Percentiles rank a stretch among this genome's conserved stretches.
Evolutionary conservation across 441 rosid species (phyloP).

Genomic region (Erodium moschatum): DNA sequence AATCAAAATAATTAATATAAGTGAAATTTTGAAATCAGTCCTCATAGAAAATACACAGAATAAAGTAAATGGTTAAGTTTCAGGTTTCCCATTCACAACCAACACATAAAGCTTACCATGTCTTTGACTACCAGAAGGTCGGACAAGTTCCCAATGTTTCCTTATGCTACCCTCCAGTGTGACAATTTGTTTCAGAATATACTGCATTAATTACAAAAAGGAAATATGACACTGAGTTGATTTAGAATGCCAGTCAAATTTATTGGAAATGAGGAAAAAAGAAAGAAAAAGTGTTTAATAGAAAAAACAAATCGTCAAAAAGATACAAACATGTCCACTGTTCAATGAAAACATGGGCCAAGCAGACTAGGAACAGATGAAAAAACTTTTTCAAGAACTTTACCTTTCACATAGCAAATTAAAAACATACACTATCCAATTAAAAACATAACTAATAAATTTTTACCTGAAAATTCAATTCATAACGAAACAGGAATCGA

Average conservation of each 20-base stretch:
- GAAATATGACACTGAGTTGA: conserved; percentile 10
- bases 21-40: neutral
- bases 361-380: conserved; percentile 6
- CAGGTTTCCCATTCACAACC: conserved; percentile 16
- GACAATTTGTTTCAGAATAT: conserved; percentile 63
- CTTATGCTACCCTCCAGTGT: conserved; percentile 66
- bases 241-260: neutral
- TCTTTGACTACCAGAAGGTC: conserved; percentile 33
- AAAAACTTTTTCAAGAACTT: neutral
- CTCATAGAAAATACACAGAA: neutral
- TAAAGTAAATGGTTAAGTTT: conserved; percentile 9
- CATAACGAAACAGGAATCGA: neutral
- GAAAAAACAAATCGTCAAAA: neutral
- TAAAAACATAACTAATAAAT: no score
- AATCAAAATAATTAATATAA: neutral
- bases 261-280: neutral
- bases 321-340: neutral
- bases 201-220: conserved; percentile 40
- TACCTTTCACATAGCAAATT: neutral
- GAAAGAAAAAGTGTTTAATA: neutral
- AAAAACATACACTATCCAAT: neutral
- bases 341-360: neutral
- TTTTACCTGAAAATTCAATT: neutral
- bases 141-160: conserved; percentile 57
- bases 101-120: conserved; percentile 35